Percentiles rank a stretch among this genome's conserved stretches.
phyloP scores from a whole-genome alignment of 2,329 filamentous ascomycete species.

The Aspergillus udagawae region DNA sequence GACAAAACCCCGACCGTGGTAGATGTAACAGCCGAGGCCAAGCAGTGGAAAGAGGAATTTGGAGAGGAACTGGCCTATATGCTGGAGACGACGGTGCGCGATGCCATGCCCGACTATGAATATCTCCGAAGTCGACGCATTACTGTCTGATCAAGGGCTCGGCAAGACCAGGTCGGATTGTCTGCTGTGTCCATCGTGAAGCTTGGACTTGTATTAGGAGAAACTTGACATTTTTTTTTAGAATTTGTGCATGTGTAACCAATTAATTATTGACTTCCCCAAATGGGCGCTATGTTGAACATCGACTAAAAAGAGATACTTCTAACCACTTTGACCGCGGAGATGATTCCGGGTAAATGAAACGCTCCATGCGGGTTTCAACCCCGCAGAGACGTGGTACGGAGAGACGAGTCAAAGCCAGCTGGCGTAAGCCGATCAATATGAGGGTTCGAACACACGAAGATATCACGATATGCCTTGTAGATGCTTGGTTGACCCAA shows the following conservation, averaged over 20 bases:
- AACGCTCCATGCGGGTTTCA: too few relatives aligned
- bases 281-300: background rate
- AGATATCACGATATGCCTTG: background rate
- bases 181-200: background rate
- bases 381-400: background rate
- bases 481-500: too few relatives aligned
- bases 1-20: constrained; percentile 26
- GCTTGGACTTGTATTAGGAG: background rate
- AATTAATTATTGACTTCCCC: background rate
- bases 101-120: constrained; percentile 40
- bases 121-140: constrained; percentile 29
- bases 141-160: constrained; percentile 1
- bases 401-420: background rate
- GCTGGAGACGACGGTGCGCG: constrained; percentile 24
- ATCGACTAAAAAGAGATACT: background rate
- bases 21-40: constrained; percentile 30
- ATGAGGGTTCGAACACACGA: background rate
- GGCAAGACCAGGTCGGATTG: too few relatives aligned
- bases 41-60: constrained; percentile 37
- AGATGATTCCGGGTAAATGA: background rate
- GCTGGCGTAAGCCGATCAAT: background rate
- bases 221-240: background rate
- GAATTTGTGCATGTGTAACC: background rate
- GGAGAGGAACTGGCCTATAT: constrained; percentile 22
- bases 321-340: background rate